Evolutionary conservation across 176 grass and related monocot genomes (phyloP), one percentile per base, ranked within the genome.

Genomic region (Bromus sterilis): DNA sequence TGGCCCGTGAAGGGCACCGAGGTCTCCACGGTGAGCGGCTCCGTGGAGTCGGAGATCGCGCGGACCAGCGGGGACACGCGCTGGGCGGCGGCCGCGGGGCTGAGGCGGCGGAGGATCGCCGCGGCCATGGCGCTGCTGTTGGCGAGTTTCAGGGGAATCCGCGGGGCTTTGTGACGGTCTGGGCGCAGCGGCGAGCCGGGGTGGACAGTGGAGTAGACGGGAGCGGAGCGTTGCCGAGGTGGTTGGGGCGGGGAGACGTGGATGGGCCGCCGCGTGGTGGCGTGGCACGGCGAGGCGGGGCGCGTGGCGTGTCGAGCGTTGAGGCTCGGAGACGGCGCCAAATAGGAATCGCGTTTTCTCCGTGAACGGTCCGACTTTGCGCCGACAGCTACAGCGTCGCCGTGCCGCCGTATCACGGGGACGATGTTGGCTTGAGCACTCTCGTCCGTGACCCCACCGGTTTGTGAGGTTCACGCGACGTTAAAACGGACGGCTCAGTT

Each of bases 1-100:
- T 94, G 90, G 5, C 84, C 49, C 8, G 48, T 84, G 90, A 84
- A 94, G 30, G 95, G 95, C 0, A 91, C 58, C 31, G 89, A 92
- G 7, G 95, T 98, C 42, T 91, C 90, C 12, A 98, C 66, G 31
- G 89, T 87, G 26, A 98, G 73, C 32, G 78, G 10, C 2, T 78
- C 55, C 16, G 85, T 75, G 10, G 84, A 87, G 41, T 80, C 74
- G 49, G 86, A 83, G 66, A 89, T 9, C 0, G 2, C 11, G 5
- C 81, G 76, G 4, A 37, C 2, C 1, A 44, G 57, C 1, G 13
- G 60, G 35, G 44, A 4, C 29, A 42, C 74, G 74, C 53, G 86
- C 1, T 21, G 13, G 43, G 12, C 0, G 21, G 40, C 32, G 5
- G n/a, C 6, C 28, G 75, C 3, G 36, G 33, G 20, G 68, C 36